phyloP scores from a whole-genome alignment of 1,284 basidiomycete species.

The Cutaneotrichosporon cavernicola region DNA sequence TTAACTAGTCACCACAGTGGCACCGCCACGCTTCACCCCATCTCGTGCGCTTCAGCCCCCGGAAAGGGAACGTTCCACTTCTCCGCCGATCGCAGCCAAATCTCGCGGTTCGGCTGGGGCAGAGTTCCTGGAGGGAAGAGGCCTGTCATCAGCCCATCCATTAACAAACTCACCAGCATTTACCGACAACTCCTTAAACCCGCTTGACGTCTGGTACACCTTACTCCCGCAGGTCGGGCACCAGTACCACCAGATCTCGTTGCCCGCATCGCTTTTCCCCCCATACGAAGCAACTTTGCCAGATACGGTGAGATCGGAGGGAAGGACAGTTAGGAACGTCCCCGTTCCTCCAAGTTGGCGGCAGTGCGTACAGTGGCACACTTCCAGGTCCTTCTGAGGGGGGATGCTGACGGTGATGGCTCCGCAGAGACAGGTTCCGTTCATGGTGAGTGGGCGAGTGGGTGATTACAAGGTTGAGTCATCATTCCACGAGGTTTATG shows the following conservation, averaged over 20 bases:
- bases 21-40: neutral
- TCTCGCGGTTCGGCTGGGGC: constrained; percentile 8
- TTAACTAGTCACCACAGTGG: too few relatives aligned
- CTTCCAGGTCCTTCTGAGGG: neutral
- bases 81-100: constrained; percentile 6
- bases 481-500: too few relatives aligned
- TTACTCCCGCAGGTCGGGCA: neutral
- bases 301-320: neutral
- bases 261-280: neutral
- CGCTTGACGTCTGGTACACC: neutral
- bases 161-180: neutral
- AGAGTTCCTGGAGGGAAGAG: constrained; percentile 12
- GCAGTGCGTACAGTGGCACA: constrained; percentile 7
- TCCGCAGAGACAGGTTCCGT: neutral
- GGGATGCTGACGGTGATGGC: neutral
- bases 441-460: neutral
- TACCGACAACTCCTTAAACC: neutral
- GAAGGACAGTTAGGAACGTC: neutral
- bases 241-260: constrained; percentile 1
- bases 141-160: constrained; percentile 1
- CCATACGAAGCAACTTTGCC: neutral
- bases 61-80: constrained; percentile 7
- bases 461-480: too few relatives aligned
- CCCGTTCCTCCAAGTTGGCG: neutral
- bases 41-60: neutral